Percentiles rank a stretch among this genome's conserved stretches.
phyloP scores from a whole-genome alignment of 2,329 filamentous ascomycete genomes.

The Purpureocillium lavendulum region DNA sequence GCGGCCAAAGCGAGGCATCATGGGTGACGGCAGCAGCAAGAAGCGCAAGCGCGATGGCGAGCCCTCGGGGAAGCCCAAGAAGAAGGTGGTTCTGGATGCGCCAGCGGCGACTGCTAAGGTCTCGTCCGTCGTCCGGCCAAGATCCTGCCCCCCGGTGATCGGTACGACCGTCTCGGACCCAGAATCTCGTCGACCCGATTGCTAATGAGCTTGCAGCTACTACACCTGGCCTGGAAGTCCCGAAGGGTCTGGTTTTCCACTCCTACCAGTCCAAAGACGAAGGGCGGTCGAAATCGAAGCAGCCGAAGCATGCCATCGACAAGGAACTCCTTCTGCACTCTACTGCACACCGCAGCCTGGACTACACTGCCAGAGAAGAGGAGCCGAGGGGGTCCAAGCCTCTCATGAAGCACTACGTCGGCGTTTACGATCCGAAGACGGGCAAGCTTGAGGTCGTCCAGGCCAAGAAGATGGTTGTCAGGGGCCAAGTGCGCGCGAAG shows the following conservation, averaged over 20 bases:
- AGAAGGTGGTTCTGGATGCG: conserved; percentile 42
- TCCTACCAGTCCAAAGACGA: conserved; percentile 35
- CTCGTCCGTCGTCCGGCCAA: conserved; percentile 34
- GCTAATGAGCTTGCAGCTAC: conserved; percentile 19
- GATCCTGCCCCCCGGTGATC: conserved; percentile 43
- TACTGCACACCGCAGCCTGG: conserved; percentile 44
- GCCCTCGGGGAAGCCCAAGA: conserved; percentile 33
- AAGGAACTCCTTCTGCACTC: conserved; percentile 51
- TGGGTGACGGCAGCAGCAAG: conserved; percentile 32
- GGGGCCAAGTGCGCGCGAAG: conserved; percentile 48
- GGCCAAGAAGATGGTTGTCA: conserved; percentile 55
- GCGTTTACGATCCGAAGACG: conserved; percentile 53
- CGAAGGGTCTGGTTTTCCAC: conserved; percentile 32
- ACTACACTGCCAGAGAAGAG: conserved; percentile 51
- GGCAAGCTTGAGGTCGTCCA: conserved; percentile 53
- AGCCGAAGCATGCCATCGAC: conserved; percentile 29
- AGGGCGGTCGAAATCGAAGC: conserved; percentile 24
- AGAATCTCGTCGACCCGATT: background rate
- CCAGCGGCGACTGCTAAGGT: conserved; percentile 32
- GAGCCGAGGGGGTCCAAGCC: conserved; percentile 19
- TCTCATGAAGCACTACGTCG: conserved; percentile 54
- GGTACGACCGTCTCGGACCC: conserved; percentile 26
- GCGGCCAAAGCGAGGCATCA: conserved; percentile 11
- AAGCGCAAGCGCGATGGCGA: conserved; percentile 47
- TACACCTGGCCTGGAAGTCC: conserved; percentile 26